Conservation (phyloP, 2,329 filamentous ascomycete genomes). For the Penicillium nordicum region DNA sequence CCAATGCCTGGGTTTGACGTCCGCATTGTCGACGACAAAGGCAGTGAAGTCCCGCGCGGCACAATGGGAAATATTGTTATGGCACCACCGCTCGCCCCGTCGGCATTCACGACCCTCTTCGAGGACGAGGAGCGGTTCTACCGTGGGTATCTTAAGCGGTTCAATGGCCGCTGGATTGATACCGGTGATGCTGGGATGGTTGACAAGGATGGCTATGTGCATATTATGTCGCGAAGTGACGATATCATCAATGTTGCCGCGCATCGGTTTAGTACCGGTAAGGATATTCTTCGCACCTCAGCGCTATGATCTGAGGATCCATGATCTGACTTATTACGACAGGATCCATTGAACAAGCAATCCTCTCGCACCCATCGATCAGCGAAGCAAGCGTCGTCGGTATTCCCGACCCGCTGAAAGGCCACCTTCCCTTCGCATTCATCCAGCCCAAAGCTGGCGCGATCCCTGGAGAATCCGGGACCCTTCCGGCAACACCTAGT, state of each 20-base stretch:
- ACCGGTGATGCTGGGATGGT: slow-evolving; percentile 89
- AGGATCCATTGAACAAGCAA: slow-evolving; percentile 88
- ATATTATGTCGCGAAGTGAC: slow-evolving; percentile 65
- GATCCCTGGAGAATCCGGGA: not conserved
- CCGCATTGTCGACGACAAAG: slow-evolving; percentile 75
- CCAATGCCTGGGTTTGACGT: slow-evolving; percentile 91
- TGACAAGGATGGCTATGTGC: slow-evolving; percentile 66
- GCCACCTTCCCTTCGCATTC: slow-evolving; percentile 88
- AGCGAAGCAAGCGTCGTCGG: slow-evolving; percentile 84
- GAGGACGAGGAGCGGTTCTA: slow-evolving; percentile 82
- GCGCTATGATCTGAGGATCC: not conserved
- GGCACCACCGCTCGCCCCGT: slow-evolving; percentile 75
- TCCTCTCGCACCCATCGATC: slow-evolving; percentile 73
- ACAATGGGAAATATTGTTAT: slow-evolving; percentile 92
- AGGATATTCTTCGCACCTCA: slow-evolving; percentile 23
- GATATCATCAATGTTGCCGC: slow-evolving; percentile 96
- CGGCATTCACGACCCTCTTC: slow-evolving; percentile 82
- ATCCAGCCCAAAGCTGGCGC: slow-evolving; percentile 58
- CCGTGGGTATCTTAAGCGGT: slow-evolving; percentile 77
- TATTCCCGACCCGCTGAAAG: slow-evolving; percentile 81
- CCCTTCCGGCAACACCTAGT: slow-evolving; percentile 36
- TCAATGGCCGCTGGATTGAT: slow-evolving; percentile 78
- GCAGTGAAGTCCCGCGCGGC: slow-evolving; percentile 65
- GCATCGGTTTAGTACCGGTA: slow-evolving; percentile 83
- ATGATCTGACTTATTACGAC: not conserved